phyloP scores from a whole-genome alignment of 163 green algal species.

The Coccomyxa subellipsoidea region DNA sequence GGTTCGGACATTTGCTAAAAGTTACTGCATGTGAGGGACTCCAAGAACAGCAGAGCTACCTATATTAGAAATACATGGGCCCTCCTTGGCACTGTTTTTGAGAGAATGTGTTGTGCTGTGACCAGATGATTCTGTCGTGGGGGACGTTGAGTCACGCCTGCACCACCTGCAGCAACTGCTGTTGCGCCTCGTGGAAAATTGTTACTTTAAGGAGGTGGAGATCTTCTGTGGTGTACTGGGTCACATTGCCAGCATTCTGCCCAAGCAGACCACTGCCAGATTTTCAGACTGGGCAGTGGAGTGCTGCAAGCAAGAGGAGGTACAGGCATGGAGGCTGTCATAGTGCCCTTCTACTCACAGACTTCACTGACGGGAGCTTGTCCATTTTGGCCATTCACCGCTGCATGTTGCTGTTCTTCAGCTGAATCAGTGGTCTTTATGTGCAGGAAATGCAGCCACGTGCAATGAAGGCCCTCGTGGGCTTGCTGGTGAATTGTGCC shows the following conservation, averaged over 20 bases:
- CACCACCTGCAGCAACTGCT: neutral
- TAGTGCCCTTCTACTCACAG: neutral
- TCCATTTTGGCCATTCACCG: neutral
- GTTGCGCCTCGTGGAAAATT: neutral
- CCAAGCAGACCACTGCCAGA: neutral
- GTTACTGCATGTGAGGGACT: too few species aligned
- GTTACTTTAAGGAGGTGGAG: neutral
- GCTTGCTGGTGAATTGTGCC: neutral
- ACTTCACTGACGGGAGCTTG: neutral
- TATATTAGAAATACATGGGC: too few species aligned
- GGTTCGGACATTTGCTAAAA: too few species aligned
- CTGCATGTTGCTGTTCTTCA: neutral
- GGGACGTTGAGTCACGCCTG: neutral
- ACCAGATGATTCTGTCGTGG: neutral
- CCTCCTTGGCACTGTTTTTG: too few species aligned
- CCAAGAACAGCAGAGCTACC: too few species aligned
- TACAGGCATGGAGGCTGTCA: neutral
- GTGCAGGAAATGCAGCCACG: neutral
- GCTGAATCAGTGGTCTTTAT: neutral
- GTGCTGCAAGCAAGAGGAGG: neutral
- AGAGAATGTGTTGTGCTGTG: neutral
- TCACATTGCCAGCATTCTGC: neutral
- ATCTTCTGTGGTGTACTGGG: neutral
- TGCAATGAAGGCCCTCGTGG: neutral
- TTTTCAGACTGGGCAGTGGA: neutral